Conservation (phyloP, 2,329 filamentous ascomycete genomes). For the Aspergillus novofumigatus region DNA sequence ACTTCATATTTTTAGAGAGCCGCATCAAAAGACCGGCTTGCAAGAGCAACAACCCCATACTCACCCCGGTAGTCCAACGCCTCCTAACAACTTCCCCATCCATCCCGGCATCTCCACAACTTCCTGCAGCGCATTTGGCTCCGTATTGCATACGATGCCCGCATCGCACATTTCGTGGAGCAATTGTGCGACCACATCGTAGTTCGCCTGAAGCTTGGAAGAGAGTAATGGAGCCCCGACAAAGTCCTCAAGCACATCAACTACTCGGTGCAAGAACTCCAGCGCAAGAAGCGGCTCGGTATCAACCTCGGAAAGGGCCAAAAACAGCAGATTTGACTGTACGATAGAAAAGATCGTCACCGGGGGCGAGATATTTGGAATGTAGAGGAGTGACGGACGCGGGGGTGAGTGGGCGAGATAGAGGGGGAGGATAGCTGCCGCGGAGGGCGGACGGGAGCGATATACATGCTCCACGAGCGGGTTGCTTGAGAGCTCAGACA, state of each 20-base stretch:
- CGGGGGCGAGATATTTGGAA: constrained; percentile 75
- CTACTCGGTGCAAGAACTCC: constrained; percentile 88
- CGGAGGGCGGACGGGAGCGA: constrained; percentile 72
- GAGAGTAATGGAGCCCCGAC: constrained; percentile 81
- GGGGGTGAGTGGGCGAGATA: constrained; percentile 80
- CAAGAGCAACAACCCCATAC: constrained; percentile 4
- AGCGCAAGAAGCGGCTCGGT: constrained; percentile 84
- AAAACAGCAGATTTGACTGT: constrained; percentile 83
- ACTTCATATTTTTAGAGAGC: not conserved
- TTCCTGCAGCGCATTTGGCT: constrained; percentile 87
- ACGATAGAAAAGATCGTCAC: constrained; percentile 82
- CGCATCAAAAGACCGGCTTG: not conserved
- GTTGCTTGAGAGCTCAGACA: constrained; percentile 53
- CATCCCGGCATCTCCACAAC: constrained; percentile 87
- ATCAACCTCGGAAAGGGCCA: constrained; percentile 80
- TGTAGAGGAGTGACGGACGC: constrained; percentile 79
- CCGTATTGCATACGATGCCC: constrained; percentile 82
- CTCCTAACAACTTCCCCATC: constrained; percentile 82
- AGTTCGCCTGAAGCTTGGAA: constrained; percentile 80
- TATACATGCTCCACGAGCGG: constrained; percentile 87
- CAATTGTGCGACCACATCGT: constrained; percentile 90
- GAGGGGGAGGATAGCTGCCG: constrained; percentile 72
- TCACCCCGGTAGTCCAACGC: constrained; percentile 76
- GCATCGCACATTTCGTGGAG: constrained; percentile 96
- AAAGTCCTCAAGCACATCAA: constrained; percentile 93